phyloP scores from a whole-genome alignment of 140 eudicot species.

The Anethum foeniculum region DNA sequence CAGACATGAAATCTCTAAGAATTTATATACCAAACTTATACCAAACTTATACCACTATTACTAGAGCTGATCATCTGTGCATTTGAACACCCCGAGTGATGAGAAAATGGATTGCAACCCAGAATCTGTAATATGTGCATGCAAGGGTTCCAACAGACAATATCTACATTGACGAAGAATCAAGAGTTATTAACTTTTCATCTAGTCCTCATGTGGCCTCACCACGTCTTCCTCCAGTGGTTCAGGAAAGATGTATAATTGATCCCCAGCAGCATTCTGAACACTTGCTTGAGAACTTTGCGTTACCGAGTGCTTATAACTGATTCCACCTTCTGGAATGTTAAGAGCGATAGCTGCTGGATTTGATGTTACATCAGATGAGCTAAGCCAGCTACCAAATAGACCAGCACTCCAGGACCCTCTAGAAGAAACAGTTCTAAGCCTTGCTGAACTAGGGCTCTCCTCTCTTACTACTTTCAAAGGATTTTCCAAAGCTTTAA shows the following conservation, averaged over 20 bases:
- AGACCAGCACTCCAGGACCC: constrained; percentile 91
- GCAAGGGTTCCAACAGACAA: constrained; percentile 24
- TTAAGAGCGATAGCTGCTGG: constrained; percentile 29
- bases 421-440: constrained; percentile 65
- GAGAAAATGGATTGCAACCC: constrained; percentile 5
- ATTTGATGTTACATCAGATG: constrained; percentile 38
- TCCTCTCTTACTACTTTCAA: constrained; percentile 89
- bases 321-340: constrained; percentile 47
- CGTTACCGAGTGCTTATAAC: constrained; percentile 58
- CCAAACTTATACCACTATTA: not conserved
- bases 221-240: constrained; percentile 51
- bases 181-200: constrained; percentile 21
- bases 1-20: not conserved
- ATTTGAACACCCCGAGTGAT: not conserved
- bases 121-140: not conserved
- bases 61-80: too few relatives aligned
- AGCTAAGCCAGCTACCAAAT: constrained; percentile 91
- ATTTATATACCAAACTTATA: not conserved
- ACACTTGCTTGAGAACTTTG: constrained; percentile 61
- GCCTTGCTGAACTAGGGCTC: constrained; percentile 55
- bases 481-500: constrained; percentile 86
- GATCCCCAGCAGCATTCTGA: constrained; percentile 24
- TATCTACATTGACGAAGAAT: constrained; percentile 64
- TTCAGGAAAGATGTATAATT: constrained; percentile 71
- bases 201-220: constrained; percentile 31